Evolutionary conservation across 2,329 filamentous ascomycete species (phyloP).

Genomic region (Cladosporium phlei): DNA sequence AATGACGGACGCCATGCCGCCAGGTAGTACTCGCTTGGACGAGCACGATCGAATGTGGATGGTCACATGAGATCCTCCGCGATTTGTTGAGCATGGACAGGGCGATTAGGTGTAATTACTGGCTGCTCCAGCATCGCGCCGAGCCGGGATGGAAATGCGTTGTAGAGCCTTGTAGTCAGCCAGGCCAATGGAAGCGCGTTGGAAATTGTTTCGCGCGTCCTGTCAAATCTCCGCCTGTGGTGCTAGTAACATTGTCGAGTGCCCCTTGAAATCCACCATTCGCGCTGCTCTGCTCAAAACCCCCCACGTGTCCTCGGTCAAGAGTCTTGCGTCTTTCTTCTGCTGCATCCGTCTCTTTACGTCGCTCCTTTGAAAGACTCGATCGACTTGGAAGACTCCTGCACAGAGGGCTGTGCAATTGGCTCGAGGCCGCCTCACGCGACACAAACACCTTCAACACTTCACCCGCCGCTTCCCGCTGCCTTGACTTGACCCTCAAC

Average conservation of each 20-base stretch:
- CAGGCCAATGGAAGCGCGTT: constrained; percentile 8
- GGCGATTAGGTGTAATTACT: too few relatives aligned
- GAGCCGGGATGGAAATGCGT: not conserved
- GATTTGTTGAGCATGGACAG: too few relatives aligned
- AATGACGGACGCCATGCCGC: constrained; percentile 4
- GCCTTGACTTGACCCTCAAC: not conserved
- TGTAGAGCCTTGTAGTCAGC: not conserved
- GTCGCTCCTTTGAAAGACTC: constrained; percentile 11
- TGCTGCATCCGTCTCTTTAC: constrained; percentile 3
- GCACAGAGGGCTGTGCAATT: constrained; percentile 10
- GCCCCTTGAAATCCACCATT: too few relatives aligned
- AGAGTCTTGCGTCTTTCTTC: not conserved
- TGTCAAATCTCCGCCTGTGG: constrained; percentile 13
- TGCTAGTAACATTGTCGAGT: too few relatives aligned
- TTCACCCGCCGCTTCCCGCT: constrained; percentile 12
- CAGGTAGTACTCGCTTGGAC: constrained; percentile 2
- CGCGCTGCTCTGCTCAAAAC: too few relatives aligned
- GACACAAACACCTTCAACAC: not conserved
- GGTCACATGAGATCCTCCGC: too few relatives aligned
- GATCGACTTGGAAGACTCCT: too few relatives aligned
- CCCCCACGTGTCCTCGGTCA: constrained; percentile 13
- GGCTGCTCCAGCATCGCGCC: not conserved
- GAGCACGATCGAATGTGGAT: too few relatives aligned
- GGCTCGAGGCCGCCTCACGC: constrained; percentile 10
- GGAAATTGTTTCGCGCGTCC: constrained; percentile 12